Percentiles rank a stretch among this genome's conserved stretches.
These are phyloP conservation scores for Rhytidhysteron rufulum DNA, from an alignment of 2,329 filamentous ascomycete genomes.

Conservation along the genomic window DNA sequence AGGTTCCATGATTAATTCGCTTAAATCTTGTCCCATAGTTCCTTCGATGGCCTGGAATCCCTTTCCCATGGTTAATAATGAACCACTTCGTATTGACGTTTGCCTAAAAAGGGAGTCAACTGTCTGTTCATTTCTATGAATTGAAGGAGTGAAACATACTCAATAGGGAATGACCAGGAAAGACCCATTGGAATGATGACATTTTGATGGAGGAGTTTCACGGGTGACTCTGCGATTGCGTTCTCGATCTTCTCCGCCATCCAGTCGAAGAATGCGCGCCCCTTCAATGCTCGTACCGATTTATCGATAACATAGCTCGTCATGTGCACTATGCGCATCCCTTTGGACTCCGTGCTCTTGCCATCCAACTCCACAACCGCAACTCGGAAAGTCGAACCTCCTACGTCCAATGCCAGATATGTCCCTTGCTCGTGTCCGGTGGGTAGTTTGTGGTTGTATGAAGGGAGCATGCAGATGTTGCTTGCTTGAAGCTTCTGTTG, in stretches of 20 bases:
- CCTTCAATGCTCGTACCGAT: constrained; percentile 51
- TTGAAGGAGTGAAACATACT: constrained; percentile 32
- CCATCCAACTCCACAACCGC: constrained; percentile 57
- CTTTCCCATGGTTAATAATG: constrained; percentile 61
- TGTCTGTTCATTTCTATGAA: not conserved
- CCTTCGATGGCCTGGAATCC: constrained; percentile 59
- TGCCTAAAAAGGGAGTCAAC: constrained; percentile 38
- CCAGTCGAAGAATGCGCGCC: constrained; percentile 62
- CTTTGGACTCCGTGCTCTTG: constrained; percentile 38
- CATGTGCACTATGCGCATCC: constrained; percentile 54
- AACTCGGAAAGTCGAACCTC: constrained; percentile 63
- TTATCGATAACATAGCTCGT: constrained; percentile 55
- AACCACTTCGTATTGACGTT: constrained; percentile 56
- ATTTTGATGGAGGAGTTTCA: constrained; percentile 31
- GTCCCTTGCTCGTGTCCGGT: constrained; percentile 57
- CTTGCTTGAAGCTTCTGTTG: constrained; percentile 51
- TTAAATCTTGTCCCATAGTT: constrained; percentile 57
- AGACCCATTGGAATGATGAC: constrained; percentile 55
- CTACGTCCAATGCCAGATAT: constrained; percentile 60
- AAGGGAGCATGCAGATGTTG: constrained; percentile 62
- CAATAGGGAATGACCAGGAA: constrained; percentile 64
- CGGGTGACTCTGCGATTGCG: constrained; percentile 44
- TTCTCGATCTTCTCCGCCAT: constrained; percentile 58
- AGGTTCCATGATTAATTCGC: constrained; percentile 56
- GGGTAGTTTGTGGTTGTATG: constrained; percentile 60